A percentile compares a stretch with the other conserved stretches of the same genome.
These are phyloP conservation scores for Aschersonia sp. DNA, from an alignment of 2,329 filamentous ascomycete species.

Conservation along the genomic window DNA sequence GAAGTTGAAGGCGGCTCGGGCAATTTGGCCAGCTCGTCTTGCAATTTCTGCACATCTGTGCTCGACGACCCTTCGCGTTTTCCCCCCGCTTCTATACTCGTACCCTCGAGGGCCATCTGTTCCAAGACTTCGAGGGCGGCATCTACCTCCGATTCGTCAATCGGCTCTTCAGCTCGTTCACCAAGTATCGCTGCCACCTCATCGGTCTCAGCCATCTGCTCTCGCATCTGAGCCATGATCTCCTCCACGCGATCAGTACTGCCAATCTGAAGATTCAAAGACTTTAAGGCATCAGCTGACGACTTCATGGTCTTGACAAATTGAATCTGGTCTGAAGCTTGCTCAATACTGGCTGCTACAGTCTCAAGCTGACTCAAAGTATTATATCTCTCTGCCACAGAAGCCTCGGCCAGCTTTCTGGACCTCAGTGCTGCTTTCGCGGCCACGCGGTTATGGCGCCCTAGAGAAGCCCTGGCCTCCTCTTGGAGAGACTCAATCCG, in stretches of 20 bases:
- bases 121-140: slow-evolving; percentile 73
- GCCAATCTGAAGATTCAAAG: slow-evolving; percentile 63
- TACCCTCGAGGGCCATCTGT: slow-evolving; percentile 35
- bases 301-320: slow-evolving; percentile 72
- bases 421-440: slow-evolving; percentile 68
- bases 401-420: slow-evolving; percentile 68
- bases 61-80: slow-evolving; percentile 21
- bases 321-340: slow-evolving; percentile 72
- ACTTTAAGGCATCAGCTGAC: slow-evolving; percentile 56
- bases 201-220: slow-evolving; percentile 70
- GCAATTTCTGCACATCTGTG: background rate
- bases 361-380: slow-evolving; percentile 72
- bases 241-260: slow-evolving; percentile 61
- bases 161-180: slow-evolving; percentile 34
- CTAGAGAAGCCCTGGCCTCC: slow-evolving; percentile 56
- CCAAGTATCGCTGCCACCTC: slow-evolving; percentile 68
- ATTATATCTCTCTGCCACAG: slow-evolving; percentile 54
- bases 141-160: slow-evolving; percentile 77
- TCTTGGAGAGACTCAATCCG: slow-evolving; percentile 51
- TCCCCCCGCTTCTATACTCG: slow-evolving; percentile 14
- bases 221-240: slow-evolving; percentile 58
- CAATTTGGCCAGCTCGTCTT: background rate
- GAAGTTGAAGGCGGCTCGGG: background rate
- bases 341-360: slow-evolving; percentile 68
- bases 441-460: slow-evolving; percentile 55